These are phyloP conservation scores for Claviceps arundinis DNA, from an alignment of 2,329 filamentous ascomycete genomes.

Conservation along the genomic window DNA sequence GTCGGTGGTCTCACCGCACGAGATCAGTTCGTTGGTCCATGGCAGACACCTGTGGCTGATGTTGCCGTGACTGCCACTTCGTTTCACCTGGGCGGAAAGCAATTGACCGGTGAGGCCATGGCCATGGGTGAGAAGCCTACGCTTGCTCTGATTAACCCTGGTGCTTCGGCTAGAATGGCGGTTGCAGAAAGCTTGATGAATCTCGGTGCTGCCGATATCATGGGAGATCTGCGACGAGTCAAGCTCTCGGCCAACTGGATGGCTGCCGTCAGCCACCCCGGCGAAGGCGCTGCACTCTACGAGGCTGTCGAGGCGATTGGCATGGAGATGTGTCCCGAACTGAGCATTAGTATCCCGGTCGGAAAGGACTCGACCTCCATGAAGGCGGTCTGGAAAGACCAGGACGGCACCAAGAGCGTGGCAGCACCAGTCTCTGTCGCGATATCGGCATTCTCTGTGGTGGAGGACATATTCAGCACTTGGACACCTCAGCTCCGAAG, in stretches of 20 bases:
- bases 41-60: slow-evolving; percentile 89
- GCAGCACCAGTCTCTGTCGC: slow-evolving; percentile 85
- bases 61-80: slow-evolving; percentile 85
- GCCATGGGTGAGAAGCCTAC: slow-evolving; percentile 89
- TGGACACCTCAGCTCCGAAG: slow-evolving; percentile 87
- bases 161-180: slow-evolving; percentile 88
- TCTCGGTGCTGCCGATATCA: slow-evolving; percentile 61
- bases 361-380: slow-evolving; percentile 98
- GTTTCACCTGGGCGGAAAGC: slow-evolving; percentile 50
- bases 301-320: slow-evolving; percentile 89
- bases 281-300: slow-evolving; percentile 84
- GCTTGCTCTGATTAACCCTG: slow-evolving; percentile 77
- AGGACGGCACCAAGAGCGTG: slow-evolving; percentile 61
- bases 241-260: slow-evolving; percentile 97
- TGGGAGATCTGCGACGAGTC: slow-evolving; percentile 62
- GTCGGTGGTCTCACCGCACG: slow-evolving; percentile 80
- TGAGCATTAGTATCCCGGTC: slow-evolving; percentile 90
- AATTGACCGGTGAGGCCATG: slow-evolving; percentile 87
- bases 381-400: slow-evolving; percentile 90
- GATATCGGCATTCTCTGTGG: slow-evolving; percentile 79
- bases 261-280: slow-evolving; percentile 87
- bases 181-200: slow-evolving; percentile 92
- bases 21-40: slow-evolving; percentile 93
- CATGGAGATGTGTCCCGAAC: slow-evolving; percentile 76
- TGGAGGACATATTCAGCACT: slow-evolving; percentile 69